phyloP scores from a whole-genome alignment of 768 basidiomycete genomes.

The Lentinus brumalis region DNA sequence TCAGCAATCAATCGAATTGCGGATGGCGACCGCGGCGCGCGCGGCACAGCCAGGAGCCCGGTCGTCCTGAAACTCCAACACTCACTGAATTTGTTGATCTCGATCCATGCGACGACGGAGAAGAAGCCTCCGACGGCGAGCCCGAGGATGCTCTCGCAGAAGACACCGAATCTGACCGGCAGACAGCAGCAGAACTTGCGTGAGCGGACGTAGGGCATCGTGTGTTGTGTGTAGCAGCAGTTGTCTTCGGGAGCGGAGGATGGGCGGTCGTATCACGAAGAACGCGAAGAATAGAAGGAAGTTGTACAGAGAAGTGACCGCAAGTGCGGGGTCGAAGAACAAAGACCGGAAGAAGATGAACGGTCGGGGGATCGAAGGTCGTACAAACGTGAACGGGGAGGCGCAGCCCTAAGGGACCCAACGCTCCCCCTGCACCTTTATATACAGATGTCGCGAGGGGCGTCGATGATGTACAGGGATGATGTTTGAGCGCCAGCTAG shows the following conservation, averaged over 20 bases:
- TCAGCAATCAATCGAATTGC: background rate
- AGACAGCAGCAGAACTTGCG: constrained; percentile 67
- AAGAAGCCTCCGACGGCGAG: constrained; percentile 46
- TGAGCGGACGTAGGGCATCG: constrained; percentile 53
- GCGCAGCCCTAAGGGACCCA: constrained; percentile 16
- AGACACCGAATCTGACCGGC: constrained; percentile 65
- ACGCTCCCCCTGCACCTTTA: background rate
- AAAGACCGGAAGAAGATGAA: background rate
- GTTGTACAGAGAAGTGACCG: background rate
- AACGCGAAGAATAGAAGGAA: background rate
- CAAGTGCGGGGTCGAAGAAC: constrained; percentile 3
- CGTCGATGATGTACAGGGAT: background rate
- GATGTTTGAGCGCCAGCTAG: background rate
- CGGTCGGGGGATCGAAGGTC: background rate
- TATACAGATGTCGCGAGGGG: constrained; percentile 9
- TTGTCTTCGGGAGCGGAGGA: background rate
- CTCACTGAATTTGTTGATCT: constrained; percentile 47
- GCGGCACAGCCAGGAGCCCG: background rate
- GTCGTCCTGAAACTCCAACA: constrained; percentile 1
- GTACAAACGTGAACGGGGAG: constrained; percentile 8
- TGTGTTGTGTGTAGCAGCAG: constrained; percentile 6
- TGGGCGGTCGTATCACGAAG: background rate
- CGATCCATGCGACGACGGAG: constrained; percentile 48
- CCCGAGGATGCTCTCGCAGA: constrained; percentile 52
- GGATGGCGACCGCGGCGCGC: background rate